Evolutionary conservation across 768 basidiomycete species (phyloP), one percentile per base, ranked within the genome.

Genomic region (Serendipita vermifera): DNA sequence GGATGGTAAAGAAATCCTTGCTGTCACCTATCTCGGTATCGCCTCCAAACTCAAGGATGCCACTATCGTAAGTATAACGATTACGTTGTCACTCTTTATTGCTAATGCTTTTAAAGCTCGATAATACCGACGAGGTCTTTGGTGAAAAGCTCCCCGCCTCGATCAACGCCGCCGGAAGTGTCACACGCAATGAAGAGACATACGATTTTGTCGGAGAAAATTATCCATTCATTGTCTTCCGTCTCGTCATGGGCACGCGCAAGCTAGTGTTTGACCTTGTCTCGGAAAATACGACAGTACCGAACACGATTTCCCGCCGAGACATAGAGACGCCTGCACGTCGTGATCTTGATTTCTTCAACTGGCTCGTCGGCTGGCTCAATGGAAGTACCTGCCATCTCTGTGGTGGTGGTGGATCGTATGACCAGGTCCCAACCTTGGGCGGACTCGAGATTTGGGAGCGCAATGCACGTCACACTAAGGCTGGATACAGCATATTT

Each of bases 1-100:
- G n/a, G 15, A 51, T 11, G 26, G 24, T 26, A 33, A 54, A 20
- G 55, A 57, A n/a, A 43, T 39, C 6, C 48, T 61, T 31, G 26
- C 63, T 9, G 61, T 68, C 14, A 64, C 68, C 14, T 69, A 69
- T 57, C 48, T 69, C 27, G 68, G 68, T 54, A 33, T 68, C 4
- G 67, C 68, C 7, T 63, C 64, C 29, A 60, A 59, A n/a, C 65
- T 69, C 62, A 63, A 63, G 55, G 59, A 64, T 32, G 59, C 64
- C 57, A 66, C 66, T 6, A 59, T 68, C 38, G 54, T 41, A 41
- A 1, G 39, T 41, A 7, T 41, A n/a, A n/a, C n/a, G n/a, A n/a
- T n/a, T n/a, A 1, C 26, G 6, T 41, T 41, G 17, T 11, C 26
- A 20, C 15, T 41, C 39, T n/a, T 41, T 41, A n/a, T 41, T 26